Percentiles rank a stretch among this genome's conserved stretches.
Conservation (phyloP, 2,329 filamentous ascomycete genomes). For the Sporothrix dimorphospora region DNA sequence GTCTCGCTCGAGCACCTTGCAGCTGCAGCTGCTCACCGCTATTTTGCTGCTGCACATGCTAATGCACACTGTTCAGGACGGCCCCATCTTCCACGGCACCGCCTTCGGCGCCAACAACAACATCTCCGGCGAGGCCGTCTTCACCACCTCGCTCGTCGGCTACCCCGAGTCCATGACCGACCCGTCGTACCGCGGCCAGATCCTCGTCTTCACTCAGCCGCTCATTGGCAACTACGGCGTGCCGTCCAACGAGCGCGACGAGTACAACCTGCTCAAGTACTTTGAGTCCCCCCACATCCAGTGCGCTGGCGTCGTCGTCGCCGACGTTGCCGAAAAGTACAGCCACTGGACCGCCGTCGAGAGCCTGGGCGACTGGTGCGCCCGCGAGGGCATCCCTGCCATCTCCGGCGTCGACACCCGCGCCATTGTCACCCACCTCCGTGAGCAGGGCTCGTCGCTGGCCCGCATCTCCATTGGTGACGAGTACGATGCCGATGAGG, state of each 20-base stretch:
- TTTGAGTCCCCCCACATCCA: slow-evolving; percentile 98
- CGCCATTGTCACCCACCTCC: slow-evolving; percentile 91
- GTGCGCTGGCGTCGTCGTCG: slow-evolving; percentile 92
- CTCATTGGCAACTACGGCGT: slow-evolving; percentile 99
- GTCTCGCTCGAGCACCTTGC: not conserved
- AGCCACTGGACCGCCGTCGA: slow-evolving; percentile 99
- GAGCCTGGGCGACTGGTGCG: slow-evolving; percentile 91
- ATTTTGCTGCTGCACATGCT: not conserved
- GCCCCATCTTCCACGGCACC: slow-evolving; percentile 93
- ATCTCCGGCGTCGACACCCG: slow-evolving; percentile 97
- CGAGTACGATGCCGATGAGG: slow-evolving; percentile 97
- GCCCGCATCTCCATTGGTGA: slow-evolving; percentile 94
- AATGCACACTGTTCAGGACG: slow-evolving; percentile 61
- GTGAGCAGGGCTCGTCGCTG: slow-evolving; percentile 94
- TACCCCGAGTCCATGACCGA: slow-evolving; percentile 96
- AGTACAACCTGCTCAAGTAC: slow-evolving; percentile 91
- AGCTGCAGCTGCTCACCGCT: not conserved
- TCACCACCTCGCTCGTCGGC: slow-evolving; percentile 95
- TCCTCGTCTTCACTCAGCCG: slow-evolving; percentile 96
- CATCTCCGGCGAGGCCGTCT: slow-evolving; percentile 96
- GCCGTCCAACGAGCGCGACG: slow-evolving; percentile 80
- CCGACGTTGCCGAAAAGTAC: slow-evolving; percentile 90
- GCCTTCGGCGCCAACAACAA: slow-evolving; percentile 96
- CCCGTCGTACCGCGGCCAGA: slow-evolving; percentile 88
- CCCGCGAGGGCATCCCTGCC: slow-evolving; percentile 91